These are phyloP conservation scores for Triticum aestivum DNA, from an alignment of 176 grass and related monocot genomes.

Conservation along the genomic window DNA sequence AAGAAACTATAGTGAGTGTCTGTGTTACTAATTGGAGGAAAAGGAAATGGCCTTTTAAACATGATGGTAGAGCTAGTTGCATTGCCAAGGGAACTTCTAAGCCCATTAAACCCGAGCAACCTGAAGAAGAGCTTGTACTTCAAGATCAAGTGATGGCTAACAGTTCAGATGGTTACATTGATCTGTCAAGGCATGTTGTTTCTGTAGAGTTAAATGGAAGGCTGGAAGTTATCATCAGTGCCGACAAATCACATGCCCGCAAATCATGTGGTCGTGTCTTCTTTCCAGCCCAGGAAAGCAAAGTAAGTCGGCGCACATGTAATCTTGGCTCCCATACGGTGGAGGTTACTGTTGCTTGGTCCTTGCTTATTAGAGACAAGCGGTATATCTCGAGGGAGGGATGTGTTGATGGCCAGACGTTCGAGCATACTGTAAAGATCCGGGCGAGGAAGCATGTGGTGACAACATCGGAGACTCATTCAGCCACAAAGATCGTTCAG, in stretches of 20 bases:
- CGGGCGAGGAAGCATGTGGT: not conserved
- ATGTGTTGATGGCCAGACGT: not conserved
- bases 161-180: not conserved
- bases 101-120: not conserved
- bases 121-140: not conserved
- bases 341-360: slow-evolving; percentile 2
- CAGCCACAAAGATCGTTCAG: not conserved
- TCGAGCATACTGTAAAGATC: not conserved
- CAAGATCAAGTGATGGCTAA: not conserved
- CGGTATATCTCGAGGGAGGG: not conserved
- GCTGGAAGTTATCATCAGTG: not conserved
- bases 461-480: not conserved
- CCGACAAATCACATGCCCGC: not conserved
- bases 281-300: not conserved
- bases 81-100: not conserved
- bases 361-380: not conserved
- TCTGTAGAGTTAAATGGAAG: not conserved
- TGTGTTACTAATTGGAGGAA: not conserved
- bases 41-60: not conserved
- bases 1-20: not conserved
- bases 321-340: not conserved
- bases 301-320: not conserved
- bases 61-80: not conserved
- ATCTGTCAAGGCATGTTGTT: not conserved
- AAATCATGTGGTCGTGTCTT: not conserved